Conservation (phyloP, 2,329 filamentous ascomycete genomes). For the Colletotrichum filicis region DNA sequence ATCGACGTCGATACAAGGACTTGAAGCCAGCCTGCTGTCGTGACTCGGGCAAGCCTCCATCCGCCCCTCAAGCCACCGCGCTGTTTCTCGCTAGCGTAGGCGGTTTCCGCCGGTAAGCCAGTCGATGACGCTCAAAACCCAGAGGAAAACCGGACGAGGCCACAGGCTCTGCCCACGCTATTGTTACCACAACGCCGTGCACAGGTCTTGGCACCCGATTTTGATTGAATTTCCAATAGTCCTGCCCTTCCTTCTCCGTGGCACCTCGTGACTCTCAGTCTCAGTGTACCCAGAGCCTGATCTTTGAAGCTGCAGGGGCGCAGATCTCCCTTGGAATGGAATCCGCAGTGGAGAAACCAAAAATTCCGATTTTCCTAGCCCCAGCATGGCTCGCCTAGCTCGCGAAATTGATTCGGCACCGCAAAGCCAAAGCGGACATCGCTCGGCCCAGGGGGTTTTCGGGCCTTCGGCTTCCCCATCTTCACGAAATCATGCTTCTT, state of each 20-base stretch:
- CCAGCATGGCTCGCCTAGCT: background rate
- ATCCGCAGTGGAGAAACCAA: background rate
- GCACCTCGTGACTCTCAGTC: background rate
- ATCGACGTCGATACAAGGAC: background rate
- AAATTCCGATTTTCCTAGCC: conserved; percentile 13
- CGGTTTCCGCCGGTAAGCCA: background rate
- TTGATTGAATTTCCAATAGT: background rate
- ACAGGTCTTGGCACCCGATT: conserved; percentile 13
- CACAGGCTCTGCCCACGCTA: conserved; percentile 7
- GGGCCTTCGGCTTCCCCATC: conserved; percentile 13
- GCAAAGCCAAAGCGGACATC: background rate
- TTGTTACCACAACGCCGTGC: background rate
- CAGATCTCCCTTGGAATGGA: conserved; percentile 21
- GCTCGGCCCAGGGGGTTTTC: background rate
- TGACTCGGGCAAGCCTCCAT: conserved; percentile 2
- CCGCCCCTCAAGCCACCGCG: background rate
- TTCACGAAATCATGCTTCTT: conserved; percentile 17
- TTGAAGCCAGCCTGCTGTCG: background rate
- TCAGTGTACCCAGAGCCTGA: background rate
- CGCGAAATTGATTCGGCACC: background rate
- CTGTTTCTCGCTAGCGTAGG: conserved; percentile 22
- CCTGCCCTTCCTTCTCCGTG: background rate
- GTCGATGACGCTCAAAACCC: conserved; percentile 12
- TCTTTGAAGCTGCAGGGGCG: conserved; percentile 6
- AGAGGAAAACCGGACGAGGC: background rate